phyloP scores from a whole-genome alignment of 23 red algal species.

The Gracilaria domingensis region DNA sequence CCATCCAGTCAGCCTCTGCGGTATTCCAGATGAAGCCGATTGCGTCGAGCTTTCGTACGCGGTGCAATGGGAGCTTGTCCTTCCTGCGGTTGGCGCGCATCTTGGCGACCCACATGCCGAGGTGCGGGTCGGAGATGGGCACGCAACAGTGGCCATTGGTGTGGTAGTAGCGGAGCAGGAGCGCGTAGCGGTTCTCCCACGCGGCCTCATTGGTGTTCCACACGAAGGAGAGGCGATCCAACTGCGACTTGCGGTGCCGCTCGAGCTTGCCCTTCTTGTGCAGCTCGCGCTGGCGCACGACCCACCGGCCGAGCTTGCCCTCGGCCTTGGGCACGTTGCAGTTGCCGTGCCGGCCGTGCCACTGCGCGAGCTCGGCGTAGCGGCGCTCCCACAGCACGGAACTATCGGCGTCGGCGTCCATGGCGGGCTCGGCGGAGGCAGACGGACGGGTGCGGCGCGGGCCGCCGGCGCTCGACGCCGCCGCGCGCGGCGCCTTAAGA shows the following conservation, averaged over 20 bases:
- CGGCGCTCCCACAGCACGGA: slow-evolving; percentile 45
- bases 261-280: slow-evolving; percentile 59
- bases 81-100: slow-evolving; percentile 41
- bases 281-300: slow-evolving; percentile 67
- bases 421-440: background rate
- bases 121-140: slow-evolving; percentile 54
- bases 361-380: slow-evolving; percentile 45
- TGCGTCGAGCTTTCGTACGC: slow-evolving; percentile 33
- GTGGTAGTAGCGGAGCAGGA: slow-evolving; percentile 32
- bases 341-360: slow-evolving; percentile 22
- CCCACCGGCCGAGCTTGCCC: slow-evolving; percentile 62
- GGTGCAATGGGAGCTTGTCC: slow-evolving; percentile 45
- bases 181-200: slow-evolving; percentile 49
- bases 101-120: slow-evolving; percentile 74
- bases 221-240: slow-evolving; percentile 53
- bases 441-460: background rate
- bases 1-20: slow-evolving; percentile 61
- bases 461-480: background rate
- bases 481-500: background rate
- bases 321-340: slow-evolving; percentile 67
- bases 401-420: slow-evolving; percentile 21
- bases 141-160: slow-evolving; percentile 53
- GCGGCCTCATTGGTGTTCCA: slow-evolving; percentile 70
- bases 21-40: slow-evolving; percentile 68
- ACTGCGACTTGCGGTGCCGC: slow-evolving; percentile 10